Conservation (phyloP, 306 rosid species). For the Lagenaria siceraria region DNA sequence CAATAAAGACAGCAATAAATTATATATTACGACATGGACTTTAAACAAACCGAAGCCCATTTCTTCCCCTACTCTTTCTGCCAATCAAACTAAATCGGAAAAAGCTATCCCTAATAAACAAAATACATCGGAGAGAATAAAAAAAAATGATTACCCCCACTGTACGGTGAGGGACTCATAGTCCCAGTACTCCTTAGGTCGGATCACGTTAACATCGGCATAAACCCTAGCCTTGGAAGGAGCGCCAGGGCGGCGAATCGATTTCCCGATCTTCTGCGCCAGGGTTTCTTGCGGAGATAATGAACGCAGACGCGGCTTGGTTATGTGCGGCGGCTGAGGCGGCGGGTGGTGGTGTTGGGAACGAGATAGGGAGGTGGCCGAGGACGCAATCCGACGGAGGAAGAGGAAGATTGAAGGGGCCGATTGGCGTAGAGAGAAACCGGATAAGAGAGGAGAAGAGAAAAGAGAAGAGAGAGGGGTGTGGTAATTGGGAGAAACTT, state of each 20-base stretch:
- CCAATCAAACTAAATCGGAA: neutral
- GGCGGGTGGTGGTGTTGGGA: conserved; percentile 8
- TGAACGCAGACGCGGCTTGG: conserved; percentile 12
- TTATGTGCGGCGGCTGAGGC: conserved; percentile 10
- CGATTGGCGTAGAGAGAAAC: neutral
- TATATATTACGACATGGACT: neutral
- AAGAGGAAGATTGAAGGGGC: neutral
- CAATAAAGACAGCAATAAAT: neutral
- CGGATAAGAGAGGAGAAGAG: conserved; percentile 2
- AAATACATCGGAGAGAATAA: neutral
- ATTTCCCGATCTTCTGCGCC: conserved; percentile 93
- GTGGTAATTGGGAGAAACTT: conserved; percentile 24
- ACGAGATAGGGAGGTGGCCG: conserved; percentile 24
- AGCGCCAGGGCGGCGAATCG: conserved; percentile 97
- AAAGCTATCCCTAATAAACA: neutral
- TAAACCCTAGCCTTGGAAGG: conserved; percentile 36
- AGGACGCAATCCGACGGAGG: conserved; percentile 32
- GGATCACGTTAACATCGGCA: conserved; percentile 32
- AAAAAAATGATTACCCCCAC: conserved; percentile 20
- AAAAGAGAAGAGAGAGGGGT: neutral
- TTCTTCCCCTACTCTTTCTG: neutral
- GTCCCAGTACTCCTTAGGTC: conserved; percentile 44
- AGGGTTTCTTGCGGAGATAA: conserved; percentile 30
- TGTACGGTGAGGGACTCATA: conserved; percentile 34
- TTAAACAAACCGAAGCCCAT: neutral